A percentile compares a stretch with the other conserved stretches of the same genome.
Conservation (phyloP, 2,329 filamentous ascomycete species). For the Reticulascus tulasneorum region DNA sequence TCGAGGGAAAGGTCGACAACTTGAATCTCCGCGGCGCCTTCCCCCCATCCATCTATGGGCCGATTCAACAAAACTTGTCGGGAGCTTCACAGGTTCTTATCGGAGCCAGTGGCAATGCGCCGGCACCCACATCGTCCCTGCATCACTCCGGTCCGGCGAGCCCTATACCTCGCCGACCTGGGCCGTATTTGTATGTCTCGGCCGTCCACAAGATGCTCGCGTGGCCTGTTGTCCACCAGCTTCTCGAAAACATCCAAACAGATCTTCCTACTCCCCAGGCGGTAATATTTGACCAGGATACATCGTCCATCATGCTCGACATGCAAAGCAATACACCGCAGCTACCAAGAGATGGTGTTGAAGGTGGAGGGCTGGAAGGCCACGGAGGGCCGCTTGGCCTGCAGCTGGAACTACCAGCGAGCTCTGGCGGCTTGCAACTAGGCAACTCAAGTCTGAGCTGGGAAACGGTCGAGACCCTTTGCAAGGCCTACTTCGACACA, state of each 20-base stretch:
- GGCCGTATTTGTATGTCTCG: slow-evolving; percentile 7
- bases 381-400: neutral
- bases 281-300: slow-evolving; percentile 4
- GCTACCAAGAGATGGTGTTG: slow-evolving; percentile 7
- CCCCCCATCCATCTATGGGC: slow-evolving; percentile 10
- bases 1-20: slow-evolving; percentile 53
- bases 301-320: slow-evolving; percentile 6
- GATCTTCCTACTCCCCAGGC: slow-evolving; percentile 5
- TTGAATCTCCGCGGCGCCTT: slow-evolving; percentile 25
- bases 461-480: slow-evolving; percentile 46
- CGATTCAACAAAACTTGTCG: slow-evolving; percentile 6
- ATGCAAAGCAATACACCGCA: slow-evolving; percentile 2
- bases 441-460: slow-evolving; percentile 32
- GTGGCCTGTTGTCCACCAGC: slow-evolving; percentile 13
- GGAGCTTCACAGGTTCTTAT: neutral
- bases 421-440: too few species aligned
- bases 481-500: slow-evolving; percentile 54
- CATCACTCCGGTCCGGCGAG: slow-evolving; percentile 5
- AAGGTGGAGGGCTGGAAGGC: slow-evolving; percentile 1
- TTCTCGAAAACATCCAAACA: slow-evolving; percentile 6
- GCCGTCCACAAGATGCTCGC: slow-evolving; percentile 10
- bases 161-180: neutral
- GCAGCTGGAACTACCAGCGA: too few species aligned
- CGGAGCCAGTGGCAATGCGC: slow-evolving; percentile 3
- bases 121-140: slow-evolving; percentile 14